These are phyloP conservation scores for Cyclotella cryptica DNA, from an alignment of 108 stramenopile species.

Conservation along the genomic window DNA sequence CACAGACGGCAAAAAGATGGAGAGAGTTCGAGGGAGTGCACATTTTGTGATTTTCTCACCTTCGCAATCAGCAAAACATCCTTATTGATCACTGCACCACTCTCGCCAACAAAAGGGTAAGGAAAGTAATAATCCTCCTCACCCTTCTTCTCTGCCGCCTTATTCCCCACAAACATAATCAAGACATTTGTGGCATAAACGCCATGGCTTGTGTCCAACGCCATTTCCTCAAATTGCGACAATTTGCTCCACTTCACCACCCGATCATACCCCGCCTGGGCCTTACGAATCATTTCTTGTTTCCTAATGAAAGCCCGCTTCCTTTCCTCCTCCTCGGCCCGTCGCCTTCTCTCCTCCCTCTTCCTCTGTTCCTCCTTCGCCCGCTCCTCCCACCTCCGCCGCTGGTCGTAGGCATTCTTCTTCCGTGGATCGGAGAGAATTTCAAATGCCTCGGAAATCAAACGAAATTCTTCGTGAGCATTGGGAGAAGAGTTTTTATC, in stretches of 20 bases:
- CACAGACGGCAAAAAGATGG: neutral
- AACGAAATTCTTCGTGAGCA: constrained; percentile 33
- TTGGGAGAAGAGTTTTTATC: constrained; percentile 35
- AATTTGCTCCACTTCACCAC: constrained; percentile 6
- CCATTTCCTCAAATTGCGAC: constrained; percentile 11
- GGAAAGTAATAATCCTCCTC: constrained; percentile 32
- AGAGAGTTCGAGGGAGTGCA: neutral
- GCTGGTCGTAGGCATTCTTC: constrained; percentile 14
- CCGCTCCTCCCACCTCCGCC: constrained; percentile 4
- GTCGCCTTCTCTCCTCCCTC: neutral
- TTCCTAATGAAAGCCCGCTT: constrained; percentile 1
- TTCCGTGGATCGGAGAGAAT: constrained; percentile 23
- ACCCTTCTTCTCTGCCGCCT: constrained; percentile 31
- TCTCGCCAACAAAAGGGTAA: constrained; percentile 29
- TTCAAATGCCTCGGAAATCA: constrained; percentile 22
- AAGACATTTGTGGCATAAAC: constrained; percentile 14
- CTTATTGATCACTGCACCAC: neutral
- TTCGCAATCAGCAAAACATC: constrained; percentile 20
- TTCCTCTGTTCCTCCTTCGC: neutral
- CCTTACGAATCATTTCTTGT: constrained; percentile 6
- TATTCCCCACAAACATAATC: constrained; percentile 38
- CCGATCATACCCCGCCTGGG: neutral
- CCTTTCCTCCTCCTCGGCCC: constrained; percentile 3
- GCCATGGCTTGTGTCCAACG: constrained; percentile 7
- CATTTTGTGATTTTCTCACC: neutral